Evolutionary conservation across 169 alveolate genomes (phyloP).

Genomic region (Eimeria praecox): DNA sequence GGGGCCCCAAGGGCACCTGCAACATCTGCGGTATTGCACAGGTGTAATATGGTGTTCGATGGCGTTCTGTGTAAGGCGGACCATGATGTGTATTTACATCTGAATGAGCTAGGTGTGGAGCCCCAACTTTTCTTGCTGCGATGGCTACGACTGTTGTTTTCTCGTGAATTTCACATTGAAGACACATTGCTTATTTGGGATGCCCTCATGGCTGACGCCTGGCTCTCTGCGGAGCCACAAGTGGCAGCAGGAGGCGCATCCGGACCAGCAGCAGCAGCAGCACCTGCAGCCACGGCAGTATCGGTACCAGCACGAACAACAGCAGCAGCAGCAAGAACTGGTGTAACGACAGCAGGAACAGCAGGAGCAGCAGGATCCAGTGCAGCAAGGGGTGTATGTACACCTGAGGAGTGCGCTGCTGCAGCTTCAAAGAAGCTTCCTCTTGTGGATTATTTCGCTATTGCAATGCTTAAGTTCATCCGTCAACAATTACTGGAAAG

Average conservation of each 20-base stretch:
- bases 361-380: neutral
- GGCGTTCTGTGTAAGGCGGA: constrained; percentile 86
- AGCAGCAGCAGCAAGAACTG: neutral
- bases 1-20: neutral
- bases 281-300: neutral
- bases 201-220: constrained; percentile 86
- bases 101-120: constrained; percentile 87
- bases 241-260: neutral
- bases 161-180: constrained; percentile 90
- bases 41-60: constrained; percentile 78
- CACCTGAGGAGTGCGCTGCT: constrained; percentile 65
- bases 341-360: neutral
- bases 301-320: neutral
- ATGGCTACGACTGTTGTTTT: constrained; percentile 91
- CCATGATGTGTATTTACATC: constrained; percentile 88
- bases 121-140: constrained; percentile 90
- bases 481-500: constrained; percentile 81
- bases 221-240: constrained; percentile 66
- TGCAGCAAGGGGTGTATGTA: neutral
- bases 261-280: constrained; percentile 11
- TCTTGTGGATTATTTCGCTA: constrained; percentile 83
- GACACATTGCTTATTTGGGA: constrained; percentile 91
- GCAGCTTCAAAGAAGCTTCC: constrained; percentile 73
- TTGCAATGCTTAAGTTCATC: constrained; percentile 86
- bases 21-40: constrained; percentile 34